Percentiles rank a stretch among this genome's conserved stretches.
Conservation (phyloP, 2,329 filamentous ascomycete species). For the Neofusicoccum cordaticola region DNA sequence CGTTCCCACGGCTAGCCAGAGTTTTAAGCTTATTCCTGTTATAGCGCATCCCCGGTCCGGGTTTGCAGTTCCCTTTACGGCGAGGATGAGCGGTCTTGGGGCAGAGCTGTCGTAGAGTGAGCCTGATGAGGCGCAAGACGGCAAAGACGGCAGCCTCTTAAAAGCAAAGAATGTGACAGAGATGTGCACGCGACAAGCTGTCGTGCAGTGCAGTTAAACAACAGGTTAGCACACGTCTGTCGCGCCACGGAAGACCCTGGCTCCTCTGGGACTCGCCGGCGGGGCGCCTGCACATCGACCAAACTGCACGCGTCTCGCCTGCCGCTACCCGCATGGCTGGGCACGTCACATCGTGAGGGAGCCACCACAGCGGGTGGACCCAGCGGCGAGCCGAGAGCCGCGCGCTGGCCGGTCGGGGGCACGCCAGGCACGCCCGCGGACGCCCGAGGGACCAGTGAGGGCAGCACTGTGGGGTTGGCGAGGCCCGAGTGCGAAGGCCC, state of each 20-base stretch:
- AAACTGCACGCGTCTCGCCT: conserved; percentile 1
- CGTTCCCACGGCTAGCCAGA: too few species aligned
- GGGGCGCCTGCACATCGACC: not conserved
- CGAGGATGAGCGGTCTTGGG: too few species aligned
- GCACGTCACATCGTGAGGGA: not conserved
- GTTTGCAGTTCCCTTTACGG: not conserved
- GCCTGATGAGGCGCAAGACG: not conserved
- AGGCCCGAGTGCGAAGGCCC: not conserved
- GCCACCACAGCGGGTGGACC: not conserved
- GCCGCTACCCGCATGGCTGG: not conserved
- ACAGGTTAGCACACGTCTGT: not conserved
- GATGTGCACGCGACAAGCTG: not conserved
- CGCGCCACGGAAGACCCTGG: not conserved
- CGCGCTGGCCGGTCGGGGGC: not conserved
- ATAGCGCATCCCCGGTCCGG: too few species aligned
- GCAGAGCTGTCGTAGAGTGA: not conserved
- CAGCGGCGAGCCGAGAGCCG: not conserved
- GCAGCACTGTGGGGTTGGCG: not conserved
- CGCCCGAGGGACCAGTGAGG: not conserved
- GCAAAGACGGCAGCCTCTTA: not conserved
- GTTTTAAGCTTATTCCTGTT: not conserved
- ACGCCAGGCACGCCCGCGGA: not conserved
- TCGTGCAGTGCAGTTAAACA: not conserved
- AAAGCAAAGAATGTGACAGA: not conserved
- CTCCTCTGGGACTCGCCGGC: not conserved